Percentiles rank a stretch among this genome's conserved stretches.
phyloP scores from a whole-genome alignment of 2,329 filamentous ascomycete genomes.

The Fusarium phyllophilum region DNA sequence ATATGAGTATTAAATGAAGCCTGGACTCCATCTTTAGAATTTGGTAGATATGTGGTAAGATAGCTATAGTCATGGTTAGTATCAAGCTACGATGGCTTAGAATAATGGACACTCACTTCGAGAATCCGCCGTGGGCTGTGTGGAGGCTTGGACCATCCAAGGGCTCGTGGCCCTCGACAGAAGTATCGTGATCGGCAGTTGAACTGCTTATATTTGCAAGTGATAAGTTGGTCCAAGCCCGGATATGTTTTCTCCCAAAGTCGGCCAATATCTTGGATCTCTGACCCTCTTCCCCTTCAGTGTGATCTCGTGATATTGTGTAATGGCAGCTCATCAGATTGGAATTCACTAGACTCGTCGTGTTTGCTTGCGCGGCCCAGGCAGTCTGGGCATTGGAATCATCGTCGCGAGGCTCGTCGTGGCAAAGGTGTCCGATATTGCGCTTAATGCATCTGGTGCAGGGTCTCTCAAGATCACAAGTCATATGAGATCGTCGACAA shows the following conservation, averaged over 20 bases:
- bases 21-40: too few species aligned
- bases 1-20: too few species aligned
- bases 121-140: too few species aligned
- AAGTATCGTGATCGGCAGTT: not conserved
- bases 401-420: not conserved
- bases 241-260: not conserved
- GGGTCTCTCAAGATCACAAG: not conserved
- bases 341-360: fast-evolving
- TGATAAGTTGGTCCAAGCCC: fast-evolving
- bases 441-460: not conserved
- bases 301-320: not conserved
- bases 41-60: too few species aligned
- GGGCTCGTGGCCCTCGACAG: not conserved
- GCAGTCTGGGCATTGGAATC: not conserved
- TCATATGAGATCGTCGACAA: not conserved
- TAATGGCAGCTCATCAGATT: fast-evolving
- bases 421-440: not conserved
- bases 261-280: not conserved
- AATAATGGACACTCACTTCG: too few species aligned
- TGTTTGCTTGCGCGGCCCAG: fast-evolving
- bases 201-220: fast-evolving
- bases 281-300: fast-evolving
- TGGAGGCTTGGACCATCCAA: too few species aligned
- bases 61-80: too few species aligned
- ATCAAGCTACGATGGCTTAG: too few species aligned